Conservation (phyloP, 208 protist genomes). For the Balamuthia mandrillaris region DNA sequence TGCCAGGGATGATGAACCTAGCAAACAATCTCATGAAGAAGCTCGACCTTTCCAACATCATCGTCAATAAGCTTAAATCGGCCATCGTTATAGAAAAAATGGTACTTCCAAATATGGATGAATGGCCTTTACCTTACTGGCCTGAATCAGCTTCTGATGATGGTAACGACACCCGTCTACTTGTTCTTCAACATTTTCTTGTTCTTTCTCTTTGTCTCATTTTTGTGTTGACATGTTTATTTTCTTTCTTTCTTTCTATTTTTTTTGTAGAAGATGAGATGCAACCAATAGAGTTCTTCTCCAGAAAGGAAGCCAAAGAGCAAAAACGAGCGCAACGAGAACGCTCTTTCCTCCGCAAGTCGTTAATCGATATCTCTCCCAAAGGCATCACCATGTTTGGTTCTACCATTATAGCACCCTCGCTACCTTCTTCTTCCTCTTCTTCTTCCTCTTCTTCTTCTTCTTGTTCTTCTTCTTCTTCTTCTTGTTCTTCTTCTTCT, state of each 20-base stretch:
- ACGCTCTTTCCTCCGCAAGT: neutral
- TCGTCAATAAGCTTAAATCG: conserved; percentile 24
- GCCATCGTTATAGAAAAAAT: conserved; percentile 13
- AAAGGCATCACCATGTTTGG: neutral
- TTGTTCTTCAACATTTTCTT: neutral
- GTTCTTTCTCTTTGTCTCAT: neutral
- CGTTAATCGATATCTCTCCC: conserved; percentile 19
- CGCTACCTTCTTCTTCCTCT: neutral
- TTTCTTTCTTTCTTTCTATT: neutral
- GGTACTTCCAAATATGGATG: conserved; percentile 22
- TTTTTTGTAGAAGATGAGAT: neutral
- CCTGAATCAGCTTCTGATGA: neutral
- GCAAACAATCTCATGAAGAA: conserved; percentile 32
- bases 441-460: too few relatives aligned
- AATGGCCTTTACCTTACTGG: conserved; percentile 29
- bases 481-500: too few relatives aligned
- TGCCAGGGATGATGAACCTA: conserved; percentile 12
- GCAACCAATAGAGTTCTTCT: too few relatives aligned
- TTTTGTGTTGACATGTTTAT: neutral
- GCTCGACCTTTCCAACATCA: conserved; percentile 1
- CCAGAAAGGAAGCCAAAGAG: neutral
- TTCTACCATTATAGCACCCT: neutral
- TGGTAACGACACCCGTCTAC: neutral
- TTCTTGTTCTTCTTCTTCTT: too few relatives aligned
- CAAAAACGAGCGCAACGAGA: neutral